These are phyloP conservation scores for Quercus lobata DNA, from an alignment of 331 rosid genomes.

Conservation along the genomic window DNA sequence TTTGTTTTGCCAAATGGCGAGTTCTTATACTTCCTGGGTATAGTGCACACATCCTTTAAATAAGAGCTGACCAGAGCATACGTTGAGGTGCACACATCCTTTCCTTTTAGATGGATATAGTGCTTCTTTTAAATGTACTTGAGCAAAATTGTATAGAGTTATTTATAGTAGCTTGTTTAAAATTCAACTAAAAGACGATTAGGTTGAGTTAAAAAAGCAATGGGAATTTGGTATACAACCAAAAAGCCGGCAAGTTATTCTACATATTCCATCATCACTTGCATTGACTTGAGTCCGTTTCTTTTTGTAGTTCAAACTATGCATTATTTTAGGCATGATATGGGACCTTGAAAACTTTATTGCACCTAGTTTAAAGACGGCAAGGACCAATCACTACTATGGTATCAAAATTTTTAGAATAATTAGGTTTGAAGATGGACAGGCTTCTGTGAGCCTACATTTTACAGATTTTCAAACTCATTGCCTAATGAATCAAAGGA, in stretches of 20 bases:
- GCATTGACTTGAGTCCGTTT: slow-evolving; percentile 51
- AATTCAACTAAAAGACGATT: slow-evolving; percentile 1
- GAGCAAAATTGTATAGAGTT: neutral
- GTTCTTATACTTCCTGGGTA: neutral
- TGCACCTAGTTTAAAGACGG: neutral
- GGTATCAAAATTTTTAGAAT: neutral
- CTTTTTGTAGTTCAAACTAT: slow-evolving; percentile 33
- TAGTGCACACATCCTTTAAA: no score
- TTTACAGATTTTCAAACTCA: neutral
- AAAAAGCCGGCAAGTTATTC: slow-evolving; percentile 38
- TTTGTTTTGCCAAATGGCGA: slow-evolving; percentile 13
- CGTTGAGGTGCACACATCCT: neutral
- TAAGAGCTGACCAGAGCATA: neutral
- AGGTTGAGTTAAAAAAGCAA: neutral
- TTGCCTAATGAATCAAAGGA: neutral
- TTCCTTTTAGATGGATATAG: neutral
- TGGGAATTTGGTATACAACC: slow-evolving; percentile 4
- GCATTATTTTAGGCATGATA: slow-evolving; percentile 30
- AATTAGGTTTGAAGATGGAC: neutral
- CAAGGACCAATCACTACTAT: neutral
- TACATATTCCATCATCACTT: slow-evolving; percentile 30
- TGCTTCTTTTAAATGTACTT: neutral
- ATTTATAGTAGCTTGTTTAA: slow-evolving; percentile 6
- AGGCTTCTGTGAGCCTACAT: neutral
- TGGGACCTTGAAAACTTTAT: slow-evolving; percentile 11